Percentiles rank a stretch among this genome's conserved stretches.
Evolutionary conservation across 2,329 filamentous ascomycete species (phyloP).

Genomic region (Penicillium sclerotigenum): DNA sequence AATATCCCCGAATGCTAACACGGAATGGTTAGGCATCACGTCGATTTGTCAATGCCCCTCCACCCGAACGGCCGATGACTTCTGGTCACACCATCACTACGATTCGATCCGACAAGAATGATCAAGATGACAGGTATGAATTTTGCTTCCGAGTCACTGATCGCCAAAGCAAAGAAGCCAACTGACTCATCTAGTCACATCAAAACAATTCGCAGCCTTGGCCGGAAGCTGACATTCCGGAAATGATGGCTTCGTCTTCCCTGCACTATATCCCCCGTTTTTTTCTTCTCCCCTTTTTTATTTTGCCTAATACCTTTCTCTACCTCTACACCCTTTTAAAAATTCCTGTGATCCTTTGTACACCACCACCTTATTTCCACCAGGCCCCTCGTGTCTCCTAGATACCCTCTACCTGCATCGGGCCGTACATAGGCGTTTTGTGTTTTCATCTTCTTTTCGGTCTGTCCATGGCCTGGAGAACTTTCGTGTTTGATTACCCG

Average conservation of each 20-base stretch:
- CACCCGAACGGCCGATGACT: slow-evolving; percentile 31
- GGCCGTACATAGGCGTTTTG: slow-evolving; percentile 28
- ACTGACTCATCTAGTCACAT: slow-evolving; percentile 25
- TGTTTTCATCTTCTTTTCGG: not conserved
- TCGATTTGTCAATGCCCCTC: slow-evolving; percentile 32
- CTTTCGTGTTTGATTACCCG: not conserved
- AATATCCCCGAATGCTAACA: slow-evolving; percentile 17
- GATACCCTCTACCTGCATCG: slow-evolving; percentile 24
- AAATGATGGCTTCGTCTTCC: slow-evolving; percentile 12
- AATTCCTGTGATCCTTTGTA: slow-evolving; percentile 4
- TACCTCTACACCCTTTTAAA: slow-evolving; percentile 1
- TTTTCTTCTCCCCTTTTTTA: not conserved
- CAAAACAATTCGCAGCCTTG: slow-evolving; percentile 36
- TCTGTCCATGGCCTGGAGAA: slow-evolving; percentile 1
- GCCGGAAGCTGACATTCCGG: slow-evolving; percentile 36
- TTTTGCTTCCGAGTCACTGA: not conserved
- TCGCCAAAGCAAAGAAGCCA: not conserved
- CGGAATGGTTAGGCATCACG: slow-evolving; percentile 29
- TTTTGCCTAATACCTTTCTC: slow-evolving; percentile 5
- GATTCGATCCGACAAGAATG: slow-evolving; percentile 24
- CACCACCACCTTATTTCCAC: not conserved
- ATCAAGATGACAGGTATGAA: slow-evolving; percentile 35
- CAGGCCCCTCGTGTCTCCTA: slow-evolving; percentile 15
- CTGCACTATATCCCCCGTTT: not conserved
- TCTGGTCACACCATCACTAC: slow-evolving; percentile 27